These are phyloP conservation scores for Cercospora zeae-maydis DNA, from an alignment of 2,329 filamentous ascomycete species.

Conservation along the genomic window DNA sequence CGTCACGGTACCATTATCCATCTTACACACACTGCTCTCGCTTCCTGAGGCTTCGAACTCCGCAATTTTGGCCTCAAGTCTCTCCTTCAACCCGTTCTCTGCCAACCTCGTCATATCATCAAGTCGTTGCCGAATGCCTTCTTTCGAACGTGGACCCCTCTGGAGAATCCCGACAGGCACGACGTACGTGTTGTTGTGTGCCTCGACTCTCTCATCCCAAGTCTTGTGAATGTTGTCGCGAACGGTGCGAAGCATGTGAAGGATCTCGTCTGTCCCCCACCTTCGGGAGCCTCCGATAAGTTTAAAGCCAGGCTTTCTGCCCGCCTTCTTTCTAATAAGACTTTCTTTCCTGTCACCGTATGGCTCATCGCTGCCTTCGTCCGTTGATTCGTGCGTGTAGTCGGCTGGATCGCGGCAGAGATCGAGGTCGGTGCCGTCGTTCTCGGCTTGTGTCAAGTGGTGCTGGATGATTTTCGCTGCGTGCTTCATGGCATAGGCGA, in stretches of 20 bases:
- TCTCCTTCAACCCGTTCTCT: not conserved
- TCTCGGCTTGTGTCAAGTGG: not conserved
- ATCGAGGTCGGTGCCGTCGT: not conserved
- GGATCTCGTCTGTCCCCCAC: not conserved
- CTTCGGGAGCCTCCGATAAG: not conserved
- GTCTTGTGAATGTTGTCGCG: not conserved
- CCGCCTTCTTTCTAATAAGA: not conserved
- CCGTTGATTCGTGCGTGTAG: not conserved
- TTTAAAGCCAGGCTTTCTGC: not conserved
- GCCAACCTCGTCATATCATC: constrained; percentile 1
- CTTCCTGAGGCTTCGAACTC: not conserved
- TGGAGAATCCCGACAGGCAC: not conserved
- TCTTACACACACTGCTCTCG: not conserved
- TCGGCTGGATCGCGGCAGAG: not conserved
- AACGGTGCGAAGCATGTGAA: not conserved
- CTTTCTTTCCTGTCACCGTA: not conserved
- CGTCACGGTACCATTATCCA: not conserved
- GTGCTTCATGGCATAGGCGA: not conserved
- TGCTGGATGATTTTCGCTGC: not conserved
- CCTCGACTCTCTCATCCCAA: not conserved
- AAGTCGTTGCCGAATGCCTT: constrained; percentile 4
- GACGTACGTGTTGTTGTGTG: not conserved
- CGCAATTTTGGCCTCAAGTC: constrained; percentile 3
- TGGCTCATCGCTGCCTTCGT: not conserved
- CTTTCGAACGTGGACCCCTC: not conserved